These are phyloP conservation scores for Trichoderma gracile DNA, from an alignment of 2,329 filamentous ascomycete genomes.

Conservation along the genomic window DNA sequence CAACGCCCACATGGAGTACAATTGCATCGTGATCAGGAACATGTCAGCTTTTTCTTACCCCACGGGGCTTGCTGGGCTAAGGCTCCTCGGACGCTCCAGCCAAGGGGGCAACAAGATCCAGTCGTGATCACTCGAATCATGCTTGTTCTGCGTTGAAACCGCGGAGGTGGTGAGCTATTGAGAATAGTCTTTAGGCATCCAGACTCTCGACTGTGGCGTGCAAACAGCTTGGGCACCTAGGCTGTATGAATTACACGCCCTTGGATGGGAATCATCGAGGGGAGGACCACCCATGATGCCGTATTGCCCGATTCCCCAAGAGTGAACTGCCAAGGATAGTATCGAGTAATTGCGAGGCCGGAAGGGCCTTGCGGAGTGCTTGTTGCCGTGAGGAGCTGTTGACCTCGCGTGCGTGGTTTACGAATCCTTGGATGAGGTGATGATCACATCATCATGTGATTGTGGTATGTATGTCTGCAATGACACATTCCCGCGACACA, in stretches of 20 bases:
- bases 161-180: conserved; percentile 3
- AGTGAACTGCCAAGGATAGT: neutral
- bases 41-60: neutral
- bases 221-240: neutral
- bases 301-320: neutral
- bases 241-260: neutral
- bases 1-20: neutral
- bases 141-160: conserved; percentile 6
- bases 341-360: neutral
- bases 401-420: neutral
- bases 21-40: neutral
- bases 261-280: neutral
- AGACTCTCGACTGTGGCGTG: conserved; percentile 12
- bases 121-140: conserved; percentile 9
- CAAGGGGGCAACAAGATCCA: conserved; percentile 8
- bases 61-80: conserved; percentile 7
- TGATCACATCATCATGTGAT: neutral
- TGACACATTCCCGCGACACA: too few species aligned
- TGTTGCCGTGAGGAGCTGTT: neutral
- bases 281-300: neutral
- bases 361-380: neutral
- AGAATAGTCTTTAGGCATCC: conserved; percentile 21
- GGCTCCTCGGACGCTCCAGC: neutral
- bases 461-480: too few species aligned
- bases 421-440: neutral